Percentiles rank a stretch among this genome's conserved stretches.
These are phyloP conservation scores for Patellifolia procumbens DNA, from an alignment of 179 eudicot species.

Conservation along the genomic window DNA sequence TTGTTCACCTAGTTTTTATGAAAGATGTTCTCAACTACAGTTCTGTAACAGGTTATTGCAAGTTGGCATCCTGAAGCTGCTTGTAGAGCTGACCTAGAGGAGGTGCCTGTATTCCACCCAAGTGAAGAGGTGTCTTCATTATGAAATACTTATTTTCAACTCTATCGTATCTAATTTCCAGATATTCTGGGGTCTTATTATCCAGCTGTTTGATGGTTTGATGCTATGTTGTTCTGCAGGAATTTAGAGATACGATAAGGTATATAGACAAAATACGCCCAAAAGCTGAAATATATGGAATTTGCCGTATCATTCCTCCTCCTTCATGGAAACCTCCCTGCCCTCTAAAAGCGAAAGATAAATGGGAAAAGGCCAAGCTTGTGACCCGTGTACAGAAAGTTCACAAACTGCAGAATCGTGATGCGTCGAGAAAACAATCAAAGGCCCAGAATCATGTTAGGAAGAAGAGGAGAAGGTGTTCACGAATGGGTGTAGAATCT, in stretches of 20 bases:
- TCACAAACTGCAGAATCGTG: conserved; percentile 94
- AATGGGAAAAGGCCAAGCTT: conserved; percentile 79
- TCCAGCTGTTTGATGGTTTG: conserved; percentile 7
- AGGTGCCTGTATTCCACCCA: conserved; percentile 90
- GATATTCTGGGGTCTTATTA: neutral
- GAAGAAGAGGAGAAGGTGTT: conserved; percentile 84
- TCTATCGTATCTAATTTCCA: neutral
- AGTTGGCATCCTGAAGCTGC: conserved; percentile 88
- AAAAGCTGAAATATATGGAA: conserved; percentile 85
- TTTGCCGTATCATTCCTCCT: conserved; percentile 95
- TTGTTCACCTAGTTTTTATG: neutral
- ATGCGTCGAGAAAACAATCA: conserved; percentile 48
- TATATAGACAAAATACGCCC: conserved; percentile 77
- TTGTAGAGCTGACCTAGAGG: conserved; percentile 70
- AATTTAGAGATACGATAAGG: conserved; percentile 77
- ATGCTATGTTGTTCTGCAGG: conserved; percentile 45
- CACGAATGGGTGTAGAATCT: conserved; percentile 49
- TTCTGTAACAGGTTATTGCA: conserved; percentile 68
- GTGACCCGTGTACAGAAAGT: conserved; percentile 81
- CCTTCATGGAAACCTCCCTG: conserved; percentile 95
- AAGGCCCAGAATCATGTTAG: conserved; percentile 46
- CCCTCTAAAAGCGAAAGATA: conserved; percentile 56
- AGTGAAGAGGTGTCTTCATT: conserved; percentile 70
- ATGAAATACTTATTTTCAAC: neutral
- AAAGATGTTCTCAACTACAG: neutral